Evolutionary conservation across 768 basidiomycete species (phyloP), one percentile per base, ranked within the genome.

Genomic region (Naganishia friedmannii): DNA sequence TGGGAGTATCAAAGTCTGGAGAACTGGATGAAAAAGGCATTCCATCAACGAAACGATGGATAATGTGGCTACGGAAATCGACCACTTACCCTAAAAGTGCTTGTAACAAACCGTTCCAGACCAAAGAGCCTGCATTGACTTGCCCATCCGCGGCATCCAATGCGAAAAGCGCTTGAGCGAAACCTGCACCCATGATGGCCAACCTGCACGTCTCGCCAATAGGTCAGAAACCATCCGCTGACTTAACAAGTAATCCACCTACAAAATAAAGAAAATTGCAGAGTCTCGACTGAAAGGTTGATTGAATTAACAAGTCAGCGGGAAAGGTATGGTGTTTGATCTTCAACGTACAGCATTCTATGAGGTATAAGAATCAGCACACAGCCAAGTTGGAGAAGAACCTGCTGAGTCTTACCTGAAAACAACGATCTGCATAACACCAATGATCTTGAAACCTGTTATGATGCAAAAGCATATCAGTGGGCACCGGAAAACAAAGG

Each of bases 381-480:
- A 3, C 31, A 13, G 21, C 21, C 34, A 12, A 15, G 15, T 54
- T 39, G 4, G 17, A 26, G 21, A 19, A 19, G 48, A 42, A 15
- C 55, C 6, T 32, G 55, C 51, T 4, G 8, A 1, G 19, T 23
- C 67, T n/a, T 56, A 71, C 70, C 92, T 85, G 23, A 91, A 88
- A 1, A 95, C 88, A 71, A 93, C 94, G 32, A 97, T 92, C 78
- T 95, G 92, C 88, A 96, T 88, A 0, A 90, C 93, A 9, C 93
- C 93, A 55, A 97, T 87, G 74, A 90, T 90, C 87, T 92, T 90
- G 81, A 85, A 88, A 8, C 90, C 89, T 76, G 91, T 90, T 12
- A 12, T 12, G 34, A 5, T 37, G 12, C 34, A 12, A 37, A 85
- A 88, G 9, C 90, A 89, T 75, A 91, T 90, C 72, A 92, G 55